Conservation (phyloP, 1,284 basidiomycete species). For the Cutaneotrichosporon cyanovorans region DNA sequence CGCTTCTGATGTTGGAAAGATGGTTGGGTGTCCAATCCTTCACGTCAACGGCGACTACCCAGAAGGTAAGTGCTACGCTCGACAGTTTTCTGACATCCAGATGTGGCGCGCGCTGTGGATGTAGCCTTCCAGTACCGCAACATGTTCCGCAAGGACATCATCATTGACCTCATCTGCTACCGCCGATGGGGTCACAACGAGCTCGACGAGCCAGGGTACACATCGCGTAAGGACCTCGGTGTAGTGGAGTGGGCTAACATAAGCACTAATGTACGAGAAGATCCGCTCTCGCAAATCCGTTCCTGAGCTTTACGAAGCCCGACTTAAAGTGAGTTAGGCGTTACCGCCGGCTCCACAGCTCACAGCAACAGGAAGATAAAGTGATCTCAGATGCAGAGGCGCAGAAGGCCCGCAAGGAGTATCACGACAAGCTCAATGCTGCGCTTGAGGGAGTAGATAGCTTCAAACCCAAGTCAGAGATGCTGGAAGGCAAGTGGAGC, state of each 20-base stretch:
- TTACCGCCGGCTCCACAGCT: too few relatives aligned
- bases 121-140: slow-evolving; percentile 74
- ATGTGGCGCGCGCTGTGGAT: slow-evolving; percentile 68
- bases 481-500: slow-evolving; percentile 58
- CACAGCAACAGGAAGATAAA: slow-evolving; percentile 50
- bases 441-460: slow-evolving; percentile 53
- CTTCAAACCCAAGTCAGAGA: slow-evolving; percentile 52
- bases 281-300: slow-evolving; percentile 68
- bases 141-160: slow-evolving; percentile 77
- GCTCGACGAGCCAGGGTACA: slow-evolving; percentile 82
- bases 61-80: slow-evolving; percentile 54
- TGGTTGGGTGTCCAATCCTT: slow-evolving; percentile 78
- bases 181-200: slow-evolving; percentile 79
- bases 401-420: slow-evolving; percentile 51
- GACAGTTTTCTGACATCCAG: slow-evolving; percentile 43
- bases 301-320: slow-evolving; percentile 70
- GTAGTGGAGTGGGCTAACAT: slow-evolving; percentile 3
- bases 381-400: slow-evolving; percentile 53
- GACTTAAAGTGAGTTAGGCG: slow-evolving; percentile 58
- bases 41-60: slow-evolving; percentile 86
- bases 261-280: slow-evolving; percentile 72
- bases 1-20: slow-evolving; percentile 81
- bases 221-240: slow-evolving; percentile 52
- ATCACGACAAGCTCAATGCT: slow-evolving; percentile 58
- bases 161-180: slow-evolving; percentile 80